Percentiles rank a stretch among this genome's conserved stretches.
phyloP scores from a whole-genome alignment of 148 eudicot species.

The Rheum nobile region DNA sequence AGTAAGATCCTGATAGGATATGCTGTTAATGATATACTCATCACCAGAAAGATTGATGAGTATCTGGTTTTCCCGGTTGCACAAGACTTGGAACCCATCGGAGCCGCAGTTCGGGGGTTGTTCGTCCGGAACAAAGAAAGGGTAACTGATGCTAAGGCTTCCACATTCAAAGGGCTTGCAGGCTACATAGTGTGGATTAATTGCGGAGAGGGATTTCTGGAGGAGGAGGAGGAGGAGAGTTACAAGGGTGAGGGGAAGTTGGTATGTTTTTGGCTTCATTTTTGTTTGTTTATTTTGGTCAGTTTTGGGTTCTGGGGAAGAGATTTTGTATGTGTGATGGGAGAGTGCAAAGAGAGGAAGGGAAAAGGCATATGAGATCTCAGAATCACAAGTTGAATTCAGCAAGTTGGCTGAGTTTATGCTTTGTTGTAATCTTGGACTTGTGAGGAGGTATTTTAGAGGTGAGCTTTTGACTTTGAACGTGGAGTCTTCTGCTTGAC shows the following conservation, averaged over 20 bases:
- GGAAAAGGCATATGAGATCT: background rate
- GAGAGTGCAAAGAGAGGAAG: background rate
- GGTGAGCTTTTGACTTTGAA: constrained; percentile 6
- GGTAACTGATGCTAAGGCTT: constrained; percentile 7
- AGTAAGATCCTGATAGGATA: constrained; percentile 5
- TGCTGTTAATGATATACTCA: background rate
- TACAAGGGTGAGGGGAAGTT: background rate
- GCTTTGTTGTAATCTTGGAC: background rate
- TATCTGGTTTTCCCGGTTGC: background rate
- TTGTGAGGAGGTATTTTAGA: background rate
- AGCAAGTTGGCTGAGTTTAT: background rate
- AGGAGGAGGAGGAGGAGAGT: constrained; percentile 5
- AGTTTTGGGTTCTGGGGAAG: background rate
- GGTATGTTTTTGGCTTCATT: background rate
- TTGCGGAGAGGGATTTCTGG: background rate
- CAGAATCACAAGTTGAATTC: background rate
- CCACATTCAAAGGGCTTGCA: constrained; percentile 8
- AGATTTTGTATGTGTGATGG: background rate
- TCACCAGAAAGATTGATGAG: background rate
- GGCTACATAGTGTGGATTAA: constrained; percentile 6
- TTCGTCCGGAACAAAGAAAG: constrained; percentile 2
- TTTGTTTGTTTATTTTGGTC: background rate
- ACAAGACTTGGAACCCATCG: constrained; percentile 2
- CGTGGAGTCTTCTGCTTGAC: background rate
- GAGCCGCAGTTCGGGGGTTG: constrained; percentile 7